phyloP scores from a whole-genome alignment of 108 stramenopile genomes.

The Pseudonitzschia pungens region DNA sequence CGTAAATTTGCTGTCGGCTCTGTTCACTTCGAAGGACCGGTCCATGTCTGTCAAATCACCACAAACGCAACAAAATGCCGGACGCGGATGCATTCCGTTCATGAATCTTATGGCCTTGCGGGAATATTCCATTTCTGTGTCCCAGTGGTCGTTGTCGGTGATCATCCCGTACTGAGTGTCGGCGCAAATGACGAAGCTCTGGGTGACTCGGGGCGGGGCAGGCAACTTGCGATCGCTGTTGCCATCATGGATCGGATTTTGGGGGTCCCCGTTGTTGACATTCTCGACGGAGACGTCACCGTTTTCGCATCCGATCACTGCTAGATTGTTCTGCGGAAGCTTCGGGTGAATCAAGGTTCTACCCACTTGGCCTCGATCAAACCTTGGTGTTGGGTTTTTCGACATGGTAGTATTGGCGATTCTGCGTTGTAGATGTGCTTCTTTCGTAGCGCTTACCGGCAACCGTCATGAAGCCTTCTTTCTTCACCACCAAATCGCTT shows the following conservation, averaged over 20 bases:
- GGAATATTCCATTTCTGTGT: conserved; percentile 60
- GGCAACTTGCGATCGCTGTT: background rate
- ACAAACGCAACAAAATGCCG: conserved; percentile 69
- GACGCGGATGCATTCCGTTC: conserved; percentile 57
- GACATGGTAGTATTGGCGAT: too few species aligned
- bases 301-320: background rate
- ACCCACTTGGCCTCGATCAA: conserved; percentile 14
- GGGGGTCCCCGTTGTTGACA: background rate
- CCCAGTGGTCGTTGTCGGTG: conserved; percentile 50
- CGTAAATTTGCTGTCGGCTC: conserved; percentile 36
- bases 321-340: conserved; percentile 12
- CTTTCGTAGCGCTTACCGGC: too few species aligned
- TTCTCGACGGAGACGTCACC: conserved; percentile 6
- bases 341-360: conserved; percentile 26
- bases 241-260: background rate
- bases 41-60: conserved; percentile 77
- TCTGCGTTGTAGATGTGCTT: too few species aligned
- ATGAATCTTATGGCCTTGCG: conserved; percentile 47
- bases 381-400: background rate
- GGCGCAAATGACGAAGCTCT: conserved; percentile 62
- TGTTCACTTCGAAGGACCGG: conserved; percentile 27
- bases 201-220: background rate
- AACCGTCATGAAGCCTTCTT: too few species aligned
- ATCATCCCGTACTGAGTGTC: conserved; percentile 72
- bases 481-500: too few species aligned